phyloP scores from a whole-genome alignment of 2,329 filamentous ascomycete genomes.

The Blastomyces emzantsi region DNA sequence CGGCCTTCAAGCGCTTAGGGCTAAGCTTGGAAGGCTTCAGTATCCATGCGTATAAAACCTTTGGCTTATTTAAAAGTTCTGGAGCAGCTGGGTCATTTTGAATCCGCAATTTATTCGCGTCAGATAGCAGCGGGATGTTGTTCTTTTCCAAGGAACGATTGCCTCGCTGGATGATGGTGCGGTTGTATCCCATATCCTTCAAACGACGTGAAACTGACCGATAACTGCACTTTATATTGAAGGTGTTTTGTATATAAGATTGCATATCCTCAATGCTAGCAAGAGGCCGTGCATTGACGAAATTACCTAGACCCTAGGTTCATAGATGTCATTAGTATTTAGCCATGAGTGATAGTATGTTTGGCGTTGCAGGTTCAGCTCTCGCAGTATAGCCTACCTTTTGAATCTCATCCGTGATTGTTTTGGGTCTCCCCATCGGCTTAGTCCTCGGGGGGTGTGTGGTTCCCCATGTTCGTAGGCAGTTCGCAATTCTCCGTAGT shows the following conservation, averaged over 20 bases:
- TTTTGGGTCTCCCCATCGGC: conserved; percentile 10
- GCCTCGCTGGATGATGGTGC: conserved; percentile 9
- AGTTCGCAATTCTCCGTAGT: conserved; percentile 17
- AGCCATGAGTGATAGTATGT: neutral
- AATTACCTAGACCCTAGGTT: conserved; percentile 9
- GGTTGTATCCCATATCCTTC: conserved; percentile 10
- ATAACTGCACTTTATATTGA: conserved; percentile 5
- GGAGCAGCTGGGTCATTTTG: neutral
- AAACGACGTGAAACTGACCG: conserved; percentile 10
- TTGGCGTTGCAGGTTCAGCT: neutral
- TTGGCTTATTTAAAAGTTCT: conserved; percentile 1
- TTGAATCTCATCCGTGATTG: conserved; percentile 6
- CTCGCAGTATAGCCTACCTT: conserved; percentile 6
- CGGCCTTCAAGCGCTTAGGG: neutral
- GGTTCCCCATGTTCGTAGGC: conserved; percentile 12
- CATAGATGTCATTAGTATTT: neutral
- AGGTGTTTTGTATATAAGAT: conserved; percentile 7
- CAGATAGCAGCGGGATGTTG: neutral
- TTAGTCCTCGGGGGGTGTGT: conserved; percentile 9
- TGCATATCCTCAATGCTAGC: conserved; percentile 11
- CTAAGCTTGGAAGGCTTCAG: neutral
- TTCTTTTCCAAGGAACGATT: conserved; percentile 4
- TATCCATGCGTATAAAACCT: conserved; percentile 1
- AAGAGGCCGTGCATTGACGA: conserved; percentile 9
- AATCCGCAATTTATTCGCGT: neutral